Evolutionary conservation across 768 basidiomycete species (phyloP).

Genomic region (Daedalea quercina): DNA sequence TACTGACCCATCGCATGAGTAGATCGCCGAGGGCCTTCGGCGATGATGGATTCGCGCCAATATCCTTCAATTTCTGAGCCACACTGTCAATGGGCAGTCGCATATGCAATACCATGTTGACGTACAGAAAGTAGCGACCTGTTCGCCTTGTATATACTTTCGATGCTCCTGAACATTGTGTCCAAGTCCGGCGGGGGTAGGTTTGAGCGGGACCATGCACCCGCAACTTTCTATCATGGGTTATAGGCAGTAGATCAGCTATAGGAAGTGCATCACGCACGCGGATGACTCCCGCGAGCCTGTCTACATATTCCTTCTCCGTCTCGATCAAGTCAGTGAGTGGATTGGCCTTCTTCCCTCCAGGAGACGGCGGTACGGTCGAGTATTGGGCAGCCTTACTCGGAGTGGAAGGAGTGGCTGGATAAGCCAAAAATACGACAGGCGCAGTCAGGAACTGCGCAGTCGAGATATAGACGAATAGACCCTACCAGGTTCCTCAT

Average conservation of each 20-base stretch:
- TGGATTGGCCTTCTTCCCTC: conserved; percentile 66
- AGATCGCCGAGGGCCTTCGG: conserved; percentile 93
- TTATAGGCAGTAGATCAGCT: conserved; percentile 1
- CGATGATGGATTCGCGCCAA: conserved; percentile 86
- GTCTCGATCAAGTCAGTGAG: conserved; percentile 90
- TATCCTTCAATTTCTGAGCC: conserved; percentile 83
- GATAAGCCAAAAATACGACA: conserved; percentile 7
- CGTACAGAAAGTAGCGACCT: conserved; percentile 69
- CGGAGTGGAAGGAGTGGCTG: conserved; percentile 11
- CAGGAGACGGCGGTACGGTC: conserved; percentile 20
- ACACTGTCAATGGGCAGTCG: conserved; percentile 11
- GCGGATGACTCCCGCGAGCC: conserved; percentile 84
- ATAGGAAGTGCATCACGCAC: too few species aligned
- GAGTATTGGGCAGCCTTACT: background rate
- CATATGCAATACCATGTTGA: conserved; percentile 1
- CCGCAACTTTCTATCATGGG: conserved; percentile 75
- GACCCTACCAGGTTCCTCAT: background rate
- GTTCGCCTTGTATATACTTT: conserved; percentile 90
- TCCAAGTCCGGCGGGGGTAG: conserved; percentile 91
- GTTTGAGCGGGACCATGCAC: conserved; percentile 95
- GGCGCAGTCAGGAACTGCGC: conserved; percentile 4
- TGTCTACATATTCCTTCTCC: conserved; percentile 88
- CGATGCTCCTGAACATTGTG: conserved; percentile 89
- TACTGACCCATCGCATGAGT: conserved; percentile 91
- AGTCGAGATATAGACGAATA: background rate